Base-by-base conservation (phyloP, 1,139 yeast species). In the Arxiozyma heterogenica region DNA sequence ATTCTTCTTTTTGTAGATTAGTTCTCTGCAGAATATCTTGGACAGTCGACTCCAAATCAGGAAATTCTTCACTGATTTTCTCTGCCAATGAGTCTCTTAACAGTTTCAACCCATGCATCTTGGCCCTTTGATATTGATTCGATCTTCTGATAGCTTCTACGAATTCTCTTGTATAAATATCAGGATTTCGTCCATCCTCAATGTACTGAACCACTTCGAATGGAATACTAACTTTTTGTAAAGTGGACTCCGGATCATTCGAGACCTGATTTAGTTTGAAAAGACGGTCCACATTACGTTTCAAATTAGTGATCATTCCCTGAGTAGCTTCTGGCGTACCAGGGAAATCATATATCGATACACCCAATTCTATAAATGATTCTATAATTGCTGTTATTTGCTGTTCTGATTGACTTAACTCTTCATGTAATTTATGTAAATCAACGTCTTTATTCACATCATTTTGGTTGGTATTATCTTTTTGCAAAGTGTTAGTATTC, bases 101-200 rank as follows among this genome's bases (percentile, higher is more conserved):
- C 54, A 76, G 75, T 27, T 69, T 74, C 64, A 84, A 77, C 0
- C 85, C 90, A 47, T 73, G 64, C 77, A 83, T 82, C 68, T 88
- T 88, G 11, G 97, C 98, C 66, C 90, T 81, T 57, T 93, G 75
- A 59, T 85, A 81, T 64, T 95, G 97, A 68, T 93, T 93, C 57
- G 90, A 84, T 62, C 88, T 84, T 34, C 91, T 84, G 22, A 93
- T 86, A 47, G 93, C 88, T 68, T 93, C 98, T 12, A 91, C 89
- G 71, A 93, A 93, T 71, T 94, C 98, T 66, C 98, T 78, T 0
- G 98, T 90, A 69, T 93, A 93, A 50, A 93, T 91, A 66, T 93
- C 98, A 0, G 99, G 98, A 66, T 93, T 93, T 60, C 98, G 76
- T 1, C 98, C 98, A 64, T 90, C 95, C 66, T 93, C 98, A 49